Evolutionary conservation across 1,139 yeast species (phyloP), one percentile per base, ranked within the genome.

Genomic region (Candida neerlandica): DNA sequence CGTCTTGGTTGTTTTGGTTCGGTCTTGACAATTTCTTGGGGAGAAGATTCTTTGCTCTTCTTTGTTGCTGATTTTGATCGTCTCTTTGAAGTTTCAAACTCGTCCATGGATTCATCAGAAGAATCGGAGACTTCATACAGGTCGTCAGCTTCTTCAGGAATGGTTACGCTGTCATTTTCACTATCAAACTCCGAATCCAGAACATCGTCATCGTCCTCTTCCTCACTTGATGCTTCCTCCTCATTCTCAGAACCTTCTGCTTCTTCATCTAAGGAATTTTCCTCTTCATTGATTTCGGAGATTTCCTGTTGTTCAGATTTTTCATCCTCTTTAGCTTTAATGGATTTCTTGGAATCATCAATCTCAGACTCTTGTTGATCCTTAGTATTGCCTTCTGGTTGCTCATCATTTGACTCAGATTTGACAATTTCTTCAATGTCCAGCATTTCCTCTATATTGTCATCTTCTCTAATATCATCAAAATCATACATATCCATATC

Each of bases 361-460:
- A 27, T 37, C 14, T 41, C 41, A 7, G 41, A 23, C 5, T 43
- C 45, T 10, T 12, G 15, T 5, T 41, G 21, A n/a, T 23, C 15
- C n/a, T 32, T 10, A 16, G 9, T 10, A 12, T 16, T 27, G 14
- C 7, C 43, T 29, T 40, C 48, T 16, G 37, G 48, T n/a, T 45
- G 48, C 15, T 33, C 41, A 41, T 14, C 23, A 12, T 26, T 27
- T 26, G 45, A 30, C 12, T 34, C 46, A 43, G 7, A 54, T 48
- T 11, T 50, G 55, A 14, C 58, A 61, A 54, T 23, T 16, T 41
- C 41, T 16, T 10, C 34, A 30, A 27, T 39, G 27, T 40, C 44
- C 34, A 37, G 23, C 29, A 33, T 34, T 27, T 45, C 41, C 3
- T 23, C 29, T 14, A 29, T 14, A 9, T 45, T 42, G 2, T 14